These are phyloP conservation scores for Hordeum pubiflorum DNA, from an alignment of 202 grass and related monocot genomes.

Conservation along the genomic window DNA sequence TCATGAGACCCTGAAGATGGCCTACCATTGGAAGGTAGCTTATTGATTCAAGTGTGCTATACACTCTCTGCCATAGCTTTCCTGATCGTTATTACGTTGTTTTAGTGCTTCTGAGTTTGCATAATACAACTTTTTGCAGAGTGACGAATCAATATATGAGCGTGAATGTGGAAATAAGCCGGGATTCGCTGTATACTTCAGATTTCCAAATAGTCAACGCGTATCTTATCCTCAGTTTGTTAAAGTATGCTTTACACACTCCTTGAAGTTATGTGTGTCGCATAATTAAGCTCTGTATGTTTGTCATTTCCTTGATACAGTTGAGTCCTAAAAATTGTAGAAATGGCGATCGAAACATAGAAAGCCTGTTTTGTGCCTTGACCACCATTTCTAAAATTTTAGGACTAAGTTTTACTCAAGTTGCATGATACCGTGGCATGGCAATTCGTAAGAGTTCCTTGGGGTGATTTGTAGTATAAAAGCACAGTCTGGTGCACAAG, in stretches of 20 bases:
- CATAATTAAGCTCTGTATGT: constrained; percentile 21
- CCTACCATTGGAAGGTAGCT: constrained; percentile 96
- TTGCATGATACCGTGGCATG: neutral
- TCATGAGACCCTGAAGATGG: constrained; percentile 92
- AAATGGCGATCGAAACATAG: neutral
- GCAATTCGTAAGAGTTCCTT: neutral
- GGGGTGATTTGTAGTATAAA: neutral
- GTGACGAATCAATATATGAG: constrained; percentile 95
- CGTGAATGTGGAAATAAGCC: constrained; percentile 94
- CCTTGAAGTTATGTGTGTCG: constrained; percentile 21
- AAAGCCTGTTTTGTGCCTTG: neutral
- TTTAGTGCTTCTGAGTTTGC: constrained; percentile 28
- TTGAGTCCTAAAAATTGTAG: neutral
- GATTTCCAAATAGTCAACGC: constrained; percentile 80
- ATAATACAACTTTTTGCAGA: constrained; percentile 46
- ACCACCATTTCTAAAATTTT: neutral
- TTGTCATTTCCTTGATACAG: constrained; percentile 6
- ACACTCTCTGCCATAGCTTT: constrained; percentile 4
- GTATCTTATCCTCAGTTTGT: constrained; percentile 80
- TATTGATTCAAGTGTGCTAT: neutral
- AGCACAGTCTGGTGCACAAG: neutral
- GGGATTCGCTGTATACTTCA: constrained; percentile 86
- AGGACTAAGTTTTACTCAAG: neutral
- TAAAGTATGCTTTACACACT: constrained; percentile 47
- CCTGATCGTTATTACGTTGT: constrained; percentile 25